Conservation (phyloP, 768 basidiomycete species). For the Trametes gibbosa region DNA sequence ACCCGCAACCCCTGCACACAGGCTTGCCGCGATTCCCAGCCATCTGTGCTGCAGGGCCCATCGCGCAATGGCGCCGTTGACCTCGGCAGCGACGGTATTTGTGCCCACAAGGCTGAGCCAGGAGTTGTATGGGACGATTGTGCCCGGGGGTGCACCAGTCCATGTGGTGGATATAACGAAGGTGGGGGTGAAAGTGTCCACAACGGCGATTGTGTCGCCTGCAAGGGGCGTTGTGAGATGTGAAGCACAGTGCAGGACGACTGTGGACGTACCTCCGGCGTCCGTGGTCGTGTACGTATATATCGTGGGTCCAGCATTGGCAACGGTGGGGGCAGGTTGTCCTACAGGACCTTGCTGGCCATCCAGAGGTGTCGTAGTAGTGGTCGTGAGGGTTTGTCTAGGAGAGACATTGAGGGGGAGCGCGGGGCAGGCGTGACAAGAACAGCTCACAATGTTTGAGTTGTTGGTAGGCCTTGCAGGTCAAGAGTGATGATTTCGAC, state of each 20-base stretch:
- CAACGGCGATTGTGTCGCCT: conserved; percentile 24
- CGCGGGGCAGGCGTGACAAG: conserved; percentile 3
- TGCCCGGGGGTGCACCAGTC: conserved; percentile 25
- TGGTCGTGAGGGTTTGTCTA: conserved; percentile 18
- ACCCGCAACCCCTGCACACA: conserved; percentile 8
- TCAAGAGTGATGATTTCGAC: conserved; percentile 47
- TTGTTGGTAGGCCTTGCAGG: conserved; percentile 37
- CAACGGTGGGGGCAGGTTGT: conserved; percentile 29
- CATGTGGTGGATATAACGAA: conserved; percentile 26
- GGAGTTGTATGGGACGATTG: conserved; percentile 32
- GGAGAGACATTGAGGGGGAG: conserved; percentile 11
- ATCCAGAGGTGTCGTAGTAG: conserved; percentile 14
- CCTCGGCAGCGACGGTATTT: conserved; percentile 22
- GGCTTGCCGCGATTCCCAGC: background rate
- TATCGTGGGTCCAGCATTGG: conserved; percentile 19
- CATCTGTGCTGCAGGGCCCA: conserved; percentile 5
- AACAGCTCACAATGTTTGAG: conserved; percentile 41
- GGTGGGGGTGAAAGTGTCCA: conserved; percentile 35
- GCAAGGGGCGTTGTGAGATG: background rate
- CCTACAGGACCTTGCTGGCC: conserved; percentile 53
- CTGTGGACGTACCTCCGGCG: conserved; percentile 24
- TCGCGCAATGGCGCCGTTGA: background rate
- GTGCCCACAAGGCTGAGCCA: conserved; percentile 30
- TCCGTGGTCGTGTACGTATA: conserved; percentile 37
- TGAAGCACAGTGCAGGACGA: background rate